Base-by-base conservation (phyloP, 208 protist species). In the Acanthamoeba polyphaga region DNA sequence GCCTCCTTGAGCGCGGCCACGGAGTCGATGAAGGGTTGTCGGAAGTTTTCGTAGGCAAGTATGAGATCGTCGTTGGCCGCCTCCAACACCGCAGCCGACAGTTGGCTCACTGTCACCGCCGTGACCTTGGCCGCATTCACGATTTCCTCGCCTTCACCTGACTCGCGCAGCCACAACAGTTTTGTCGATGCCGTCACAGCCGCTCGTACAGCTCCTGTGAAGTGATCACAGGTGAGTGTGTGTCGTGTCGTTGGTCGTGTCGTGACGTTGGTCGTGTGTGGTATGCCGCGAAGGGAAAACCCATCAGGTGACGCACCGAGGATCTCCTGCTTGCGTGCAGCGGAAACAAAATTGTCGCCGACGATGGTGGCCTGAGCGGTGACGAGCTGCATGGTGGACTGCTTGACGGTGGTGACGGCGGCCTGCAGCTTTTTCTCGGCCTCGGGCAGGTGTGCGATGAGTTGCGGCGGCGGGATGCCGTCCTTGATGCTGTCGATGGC, bases 351-450 rank as follows among this genome's bases (percentile, higher is more conserved):
- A 24, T 92, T 92, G 34, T 92, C 87, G 66, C 87, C 87, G 15
- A 92, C 58, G 58, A 92, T 76, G 87, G 87, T 55, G 58, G 87
- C 87, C 62, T 92, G 87, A 32, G 87, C 87, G 27, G 87, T 92
- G 34, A 92, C 87, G 32, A 92, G 87, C 58, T 92, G 87, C 58
- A 78, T 78, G 66, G 87, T 92, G 60, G 87, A 92, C 87, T 92
- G 87, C 87, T 92, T 92, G 43, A 92, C 87, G 58, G 87, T 76
- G 66, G 58, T 92, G 38, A 76, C 87, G n/a, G 87, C 58, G 32
- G 58, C 64, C 27, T 55, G 87, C 9, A 92, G 22, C 62, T 92
- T 92, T 43, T 70, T 92, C 66, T 92, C 66, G 43, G 66, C 66
- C 27, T 92, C 87, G 38, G 58, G 87, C 32, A 92, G 43, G n/a